phyloP scores from a whole-genome alignment of 148 eudicot species.

The Vaccinium vitisidaea region DNA sequence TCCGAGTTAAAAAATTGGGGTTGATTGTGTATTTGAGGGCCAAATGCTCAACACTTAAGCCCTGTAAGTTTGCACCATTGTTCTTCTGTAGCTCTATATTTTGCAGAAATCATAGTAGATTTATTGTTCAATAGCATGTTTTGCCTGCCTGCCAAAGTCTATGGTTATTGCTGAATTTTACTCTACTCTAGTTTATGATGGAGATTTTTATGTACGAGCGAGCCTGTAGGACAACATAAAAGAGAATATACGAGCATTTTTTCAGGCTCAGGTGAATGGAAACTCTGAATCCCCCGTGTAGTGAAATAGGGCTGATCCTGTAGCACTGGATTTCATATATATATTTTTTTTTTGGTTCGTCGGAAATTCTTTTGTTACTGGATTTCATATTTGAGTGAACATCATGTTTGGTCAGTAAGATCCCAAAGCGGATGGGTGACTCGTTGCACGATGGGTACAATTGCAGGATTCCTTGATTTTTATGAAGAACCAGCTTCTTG shows the following conservation, averaged over 20 bases:
- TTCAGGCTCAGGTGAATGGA: not conserved
- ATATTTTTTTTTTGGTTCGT: no score
- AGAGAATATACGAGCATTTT: not conserved
- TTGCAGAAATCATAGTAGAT: not conserved
- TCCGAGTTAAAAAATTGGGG: not conserved
- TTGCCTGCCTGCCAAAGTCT: not conserved
- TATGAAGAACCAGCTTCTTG: not conserved
- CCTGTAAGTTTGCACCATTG: not conserved
- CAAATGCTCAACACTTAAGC: not conserved
- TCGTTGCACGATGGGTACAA: not conserved
- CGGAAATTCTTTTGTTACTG: no score
- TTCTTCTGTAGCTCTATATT: not conserved
- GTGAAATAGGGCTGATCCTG: not conserved
- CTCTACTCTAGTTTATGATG: not conserved
- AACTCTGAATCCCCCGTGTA: not conserved
- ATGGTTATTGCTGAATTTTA: not conserved
- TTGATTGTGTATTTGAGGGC: not conserved
- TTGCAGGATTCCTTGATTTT: not conserved
- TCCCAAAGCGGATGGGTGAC: not conserved
- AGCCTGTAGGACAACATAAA: not conserved
- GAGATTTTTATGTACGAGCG: not conserved
- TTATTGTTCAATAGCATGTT: not conserved
- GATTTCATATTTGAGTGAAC: not conserved
- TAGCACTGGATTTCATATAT: not conserved
- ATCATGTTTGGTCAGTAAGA: not conserved